Evolutionary conservation across 306 rosid genomes (phyloP), one percentile per base, ranked within the genome.

Genomic region (Cajanus cajan): DNA sequence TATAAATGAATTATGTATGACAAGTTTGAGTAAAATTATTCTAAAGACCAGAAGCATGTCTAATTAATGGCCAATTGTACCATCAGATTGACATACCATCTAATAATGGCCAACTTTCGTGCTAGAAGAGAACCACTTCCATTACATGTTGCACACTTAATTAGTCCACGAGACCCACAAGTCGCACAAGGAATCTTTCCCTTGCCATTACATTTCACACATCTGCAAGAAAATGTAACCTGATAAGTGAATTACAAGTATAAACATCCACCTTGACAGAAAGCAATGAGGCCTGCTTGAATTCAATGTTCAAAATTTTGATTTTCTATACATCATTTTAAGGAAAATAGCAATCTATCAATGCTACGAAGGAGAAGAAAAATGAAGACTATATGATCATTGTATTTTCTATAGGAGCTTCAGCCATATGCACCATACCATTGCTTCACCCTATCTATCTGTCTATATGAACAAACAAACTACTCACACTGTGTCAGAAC

Each of bases 401-500:
- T 19, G 13, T n/a, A 43, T 2, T 33, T 18, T 19, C 19, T 24
- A 43, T 2, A 47, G 16, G 40, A 80, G 51, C 54, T 2, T 31
- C 80, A 55, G 78, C 33, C 59, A 44, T 40, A 24, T 34, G 77
- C 62, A 44, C 14, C 19, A 24, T 40, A 44, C 14, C 19, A 24
- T 40, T 22, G 77, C 15, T 80, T 51, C 68, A 82, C 34, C 37
- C 65, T 31, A 8, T 58, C 21, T 61, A 61, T 15, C 44, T 22
- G 7, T 25, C 13, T 45, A 55, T 52, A 47, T 45, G n/a, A 58
- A 41, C 67, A 48, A 43, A 28, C 7, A 64, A 80, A 80, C 22
- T 68, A 79, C 97, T 87, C 82, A 95, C 98, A 84, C 54, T 40
- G 98, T 76, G 80, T 95, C 99, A 73, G 99, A 93, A 82, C 98